Evolutionary conservation across 2,329 filamentous ascomycete species (phyloP).

Genomic region (Monilinia laxa): DNA sequence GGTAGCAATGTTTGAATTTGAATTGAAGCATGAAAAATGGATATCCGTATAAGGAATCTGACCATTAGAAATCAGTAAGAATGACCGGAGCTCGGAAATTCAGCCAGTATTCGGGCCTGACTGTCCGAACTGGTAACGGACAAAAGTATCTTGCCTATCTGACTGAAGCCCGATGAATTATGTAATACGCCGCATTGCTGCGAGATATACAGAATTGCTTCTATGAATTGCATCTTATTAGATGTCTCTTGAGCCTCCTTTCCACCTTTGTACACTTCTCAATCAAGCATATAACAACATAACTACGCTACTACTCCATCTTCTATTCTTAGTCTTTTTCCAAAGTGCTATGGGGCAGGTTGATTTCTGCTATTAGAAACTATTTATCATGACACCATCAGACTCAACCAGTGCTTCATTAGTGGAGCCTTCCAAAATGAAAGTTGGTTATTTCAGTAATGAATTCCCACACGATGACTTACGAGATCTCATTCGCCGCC

Average conservation of each 20-base stretch:
- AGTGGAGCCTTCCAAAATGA: constrained; percentile 34
- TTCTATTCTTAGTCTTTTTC: background rate
- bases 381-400: background rate
- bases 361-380: background rate
- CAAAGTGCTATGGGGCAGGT: background rate
- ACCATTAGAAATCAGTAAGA: background rate
- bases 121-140: background rate
- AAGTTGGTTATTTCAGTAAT: constrained; percentile 48
- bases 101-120: background rate
- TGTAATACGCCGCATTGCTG: background rate
- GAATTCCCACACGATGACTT: constrained; percentile 51
- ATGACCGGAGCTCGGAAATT: background rate
- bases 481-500: constrained; percentile 43
- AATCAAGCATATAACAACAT: background rate
- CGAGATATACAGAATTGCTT: background rate
- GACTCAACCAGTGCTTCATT: background rate
- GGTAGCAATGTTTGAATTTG: background rate
- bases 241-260: background rate
- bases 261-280: background rate
- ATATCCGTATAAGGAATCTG: too few relatives aligned
- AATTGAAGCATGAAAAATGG: background rate
- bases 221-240: background rate
- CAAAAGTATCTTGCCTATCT: background rate
- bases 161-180: background rate
- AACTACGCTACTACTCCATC: background rate